Evolutionary conservation across 192 early-diverging fungal species (phyloP), one percentile per base, ranked within the genome.

Genomic region (Haplosporangium gracile): DNA sequence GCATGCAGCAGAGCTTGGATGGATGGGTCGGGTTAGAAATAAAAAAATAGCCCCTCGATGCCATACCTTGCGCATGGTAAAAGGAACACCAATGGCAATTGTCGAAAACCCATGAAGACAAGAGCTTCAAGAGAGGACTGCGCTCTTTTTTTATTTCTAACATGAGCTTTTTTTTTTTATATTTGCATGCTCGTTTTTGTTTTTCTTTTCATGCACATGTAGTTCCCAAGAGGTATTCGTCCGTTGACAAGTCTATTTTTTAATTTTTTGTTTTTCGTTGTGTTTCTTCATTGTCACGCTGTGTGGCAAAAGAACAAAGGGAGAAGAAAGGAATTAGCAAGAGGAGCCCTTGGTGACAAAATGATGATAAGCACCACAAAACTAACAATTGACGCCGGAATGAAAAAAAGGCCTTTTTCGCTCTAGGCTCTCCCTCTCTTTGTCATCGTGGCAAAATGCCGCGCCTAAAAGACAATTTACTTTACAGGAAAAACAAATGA

Each of bases 191-290:
- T 60, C 9, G 0, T 10, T 65, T 65, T 63, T 8, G 7, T 29
- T 63, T 63, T 29, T 63, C 26, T 26, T 65, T 65, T 65, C 60
- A 65, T 34, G 60, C 60, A 65, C 60, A 65, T 65, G 60, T 65
- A 65, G 60, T 65, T 32, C 60, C 26, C 4, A 29, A 4, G 13
- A 34, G 1, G 60, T 65, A 65, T 11, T 5, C 18, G 18, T 49
- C 47, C 15, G 47, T 4, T 49, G 47, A 13, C 49, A 51, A 51
- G 20, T 51, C 49, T 51, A 51, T 20, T 51, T 22, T 15, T 65
- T 32, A n/a, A 15, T 65, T 32, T 65, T 65, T 2, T 34, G 11
- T 65, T 65, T 29, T 26, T n/a, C 5, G 20, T 57, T 60, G 4
- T 60, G 8, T 32, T 10, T 11, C 32, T 32, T 13, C 29, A 13